phyloP scores from a whole-genome alignment of 257 asterid genomes.

The Mentha longifolia region DNA sequence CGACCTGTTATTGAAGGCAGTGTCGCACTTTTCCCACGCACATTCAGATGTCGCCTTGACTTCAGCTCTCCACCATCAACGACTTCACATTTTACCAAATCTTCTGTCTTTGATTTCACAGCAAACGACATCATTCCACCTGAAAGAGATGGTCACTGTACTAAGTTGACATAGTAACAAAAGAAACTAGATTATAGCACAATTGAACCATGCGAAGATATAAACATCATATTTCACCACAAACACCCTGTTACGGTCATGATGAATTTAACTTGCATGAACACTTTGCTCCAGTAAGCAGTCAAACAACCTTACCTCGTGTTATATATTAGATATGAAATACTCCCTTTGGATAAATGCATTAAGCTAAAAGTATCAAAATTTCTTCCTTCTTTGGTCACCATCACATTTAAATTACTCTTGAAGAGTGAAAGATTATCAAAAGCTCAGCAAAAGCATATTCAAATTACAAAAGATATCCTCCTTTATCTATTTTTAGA shows the following conservation, averaged over 20 bases:
- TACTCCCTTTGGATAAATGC: slow-evolving; percentile 6
- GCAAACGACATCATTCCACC: slow-evolving; percentile 99
- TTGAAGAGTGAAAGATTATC: background rate
- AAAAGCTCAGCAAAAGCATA: background rate
- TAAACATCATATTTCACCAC: slow-evolving; percentile 10
- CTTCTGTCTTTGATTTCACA: slow-evolving; percentile 78
- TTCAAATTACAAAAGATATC: slow-evolving; percentile 3
- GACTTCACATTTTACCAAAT: slow-evolving; percentile 77
- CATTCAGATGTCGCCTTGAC: slow-evolving; percentile 94
- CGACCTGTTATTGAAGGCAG: slow-evolving; percentile 97
- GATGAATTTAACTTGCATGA: slow-evolving; percentile 5
- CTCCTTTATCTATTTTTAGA: slow-evolving; percentile 9
- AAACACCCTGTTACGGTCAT: slow-evolving; percentile 15
- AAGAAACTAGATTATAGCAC: slow-evolving; percentile 11
- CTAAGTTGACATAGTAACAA: slow-evolving; percentile 25
- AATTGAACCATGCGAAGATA: background rate
- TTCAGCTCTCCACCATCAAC: slow-evolving; percentile 96
- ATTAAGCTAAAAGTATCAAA: background rate
- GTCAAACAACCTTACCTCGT: slow-evolving; percentile 13
- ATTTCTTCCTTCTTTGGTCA: background rate
- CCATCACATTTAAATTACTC: slow-evolving; percentile 15
- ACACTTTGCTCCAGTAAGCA: background rate
- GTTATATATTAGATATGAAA: slow-evolving; percentile 16
- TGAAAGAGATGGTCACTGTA: slow-evolving; percentile 35
- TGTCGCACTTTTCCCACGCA: slow-evolving; percentile 98